A percentile compares a stretch with the other conserved stretches of the same genome.
Evolutionary conservation across 345 rosid genomes (phyloP).

Genomic region (Heritiera fomes): DNA sequence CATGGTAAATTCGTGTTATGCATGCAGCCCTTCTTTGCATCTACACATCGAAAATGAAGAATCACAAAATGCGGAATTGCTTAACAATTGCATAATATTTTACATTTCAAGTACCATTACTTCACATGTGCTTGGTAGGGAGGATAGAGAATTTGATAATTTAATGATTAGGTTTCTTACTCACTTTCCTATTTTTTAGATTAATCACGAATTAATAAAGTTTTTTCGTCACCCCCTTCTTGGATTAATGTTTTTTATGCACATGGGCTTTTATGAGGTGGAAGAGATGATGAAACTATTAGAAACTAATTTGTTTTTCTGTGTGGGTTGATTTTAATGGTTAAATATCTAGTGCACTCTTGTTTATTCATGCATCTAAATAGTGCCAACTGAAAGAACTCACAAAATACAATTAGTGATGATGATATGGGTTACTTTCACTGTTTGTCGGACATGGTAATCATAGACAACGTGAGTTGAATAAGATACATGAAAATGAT

Average conservation of each 20-base stretch:
- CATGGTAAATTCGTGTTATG: conserved; percentile 4
- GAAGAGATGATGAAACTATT: background rate
- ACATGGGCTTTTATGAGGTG: background rate
- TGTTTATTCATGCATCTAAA: background rate
- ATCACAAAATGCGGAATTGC: background rate
- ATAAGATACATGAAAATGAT: too few species aligned
- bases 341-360: background rate
- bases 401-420: too few species aligned
- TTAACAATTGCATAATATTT: background rate
- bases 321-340: background rate
- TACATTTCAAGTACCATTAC: background rate
- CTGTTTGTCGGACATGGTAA: too few species aligned
- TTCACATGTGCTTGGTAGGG: background rate
- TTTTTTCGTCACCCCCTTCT: too few species aligned
- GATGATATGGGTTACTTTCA: too few species aligned
- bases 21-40: conserved; percentile 5
- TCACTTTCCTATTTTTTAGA: too few species aligned
- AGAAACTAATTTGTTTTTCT: background rate
- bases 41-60: background rate
- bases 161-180: too few species aligned
- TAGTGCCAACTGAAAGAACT: background rate
- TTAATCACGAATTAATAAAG: too few species aligned
- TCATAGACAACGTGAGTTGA: too few species aligned
- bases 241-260: background rate
- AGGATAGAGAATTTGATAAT: too few species aligned